Base-by-base conservation (phyloP, 345 rosid species). In the Pugionium dolabratum region DNA sequence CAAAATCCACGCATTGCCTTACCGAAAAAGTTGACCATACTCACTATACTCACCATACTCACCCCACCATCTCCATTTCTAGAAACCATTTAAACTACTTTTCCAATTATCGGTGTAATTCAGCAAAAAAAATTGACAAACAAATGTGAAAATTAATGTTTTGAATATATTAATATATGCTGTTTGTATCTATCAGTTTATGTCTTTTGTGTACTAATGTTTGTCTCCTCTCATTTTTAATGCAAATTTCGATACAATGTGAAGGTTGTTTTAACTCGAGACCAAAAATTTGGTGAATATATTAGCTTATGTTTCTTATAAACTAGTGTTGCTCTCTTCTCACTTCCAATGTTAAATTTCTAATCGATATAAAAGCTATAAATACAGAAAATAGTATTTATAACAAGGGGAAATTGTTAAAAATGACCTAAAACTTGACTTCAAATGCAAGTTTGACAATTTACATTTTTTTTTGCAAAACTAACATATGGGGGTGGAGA, bases 1-100 rank as follows among this genome's bases (percentile, higher is more conserved):
- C 49, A 49, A 66, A 27, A 46, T 39, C 77, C 72, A 73, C 77
- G 68, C 77, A 53, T 59, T 56, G 59, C 52, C 36, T 73, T 31
- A n/a, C 31, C 54, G 44, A 59, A 65, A 56, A 65, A 58, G 60
- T 72, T 72, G 60, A 58, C 65, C 45, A 18, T 18, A 18, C 18
- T 18, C 18, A 35, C n/a, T n/a, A n/a, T n/a, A n/a, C n/a, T n/a
- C n/a, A n/a, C n/a, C n/a, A n/a, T n/a, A n/a, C n/a, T n/a, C n/a
- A n/a, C n/a, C n/a, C n/a, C n/a, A 18, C 18, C 67, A 58, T 57
- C 41, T 50, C 41, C 70, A 58, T 50, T 64, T 64, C 54, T 34
- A 10, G 4, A 56, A 67, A 28, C 33, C 18, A 9, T 9, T 18
- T 46, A 0, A 8, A 48, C 11, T 68, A 33, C 30, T 40, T 58